Percentiles rank a stretch among this genome's conserved stretches.
phyloP scores from a whole-genome alignment of 2,329 filamentous ascomycete genomes.

The Parastagonospora avenae region DNA sequence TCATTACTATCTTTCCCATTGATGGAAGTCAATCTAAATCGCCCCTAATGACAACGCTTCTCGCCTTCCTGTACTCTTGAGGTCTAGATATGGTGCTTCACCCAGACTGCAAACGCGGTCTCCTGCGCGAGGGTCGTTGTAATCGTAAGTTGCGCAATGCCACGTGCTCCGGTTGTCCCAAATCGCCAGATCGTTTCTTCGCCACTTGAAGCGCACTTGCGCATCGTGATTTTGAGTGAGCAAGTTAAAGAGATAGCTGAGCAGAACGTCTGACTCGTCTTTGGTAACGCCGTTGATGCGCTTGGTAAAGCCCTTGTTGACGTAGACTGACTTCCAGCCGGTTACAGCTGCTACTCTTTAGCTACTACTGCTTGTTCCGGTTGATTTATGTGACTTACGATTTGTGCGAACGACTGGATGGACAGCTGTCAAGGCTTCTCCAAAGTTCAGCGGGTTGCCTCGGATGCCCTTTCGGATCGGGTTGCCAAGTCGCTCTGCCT shows the following conservation, averaged over 20 bases:
- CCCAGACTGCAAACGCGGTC: constrained; percentile 59
- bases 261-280: constrained; percentile 52
- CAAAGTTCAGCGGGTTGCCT: constrained; percentile 61
- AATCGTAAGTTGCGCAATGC: constrained; percentile 68
- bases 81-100: constrained; percentile 62
- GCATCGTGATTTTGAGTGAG: constrained; percentile 59
- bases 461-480: constrained; percentile 33
- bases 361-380: background rate
- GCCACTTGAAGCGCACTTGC: constrained; percentile 58
- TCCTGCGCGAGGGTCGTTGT: constrained; percentile 59
- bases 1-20: background rate
- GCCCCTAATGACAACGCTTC: constrained; percentile 43
- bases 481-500: constrained; percentile 32
- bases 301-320: constrained; percentile 40
- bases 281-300: constrained; percentile 54
- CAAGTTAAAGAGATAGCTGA: constrained; percentile 51
- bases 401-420: constrained; percentile 68
- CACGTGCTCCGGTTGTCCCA: constrained; percentile 70
- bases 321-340: constrained; percentile 61
- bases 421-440: constrained; percentile 55
- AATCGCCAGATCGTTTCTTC: constrained; percentile 53
- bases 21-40: background rate
- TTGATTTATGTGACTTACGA: constrained; percentile 33
- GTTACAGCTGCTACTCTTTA: constrained; percentile 54
- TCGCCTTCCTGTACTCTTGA: constrained; percentile 54